Conservation (phyloP, 257 asterid species). For the Rehmannia glutinosa region DNA sequence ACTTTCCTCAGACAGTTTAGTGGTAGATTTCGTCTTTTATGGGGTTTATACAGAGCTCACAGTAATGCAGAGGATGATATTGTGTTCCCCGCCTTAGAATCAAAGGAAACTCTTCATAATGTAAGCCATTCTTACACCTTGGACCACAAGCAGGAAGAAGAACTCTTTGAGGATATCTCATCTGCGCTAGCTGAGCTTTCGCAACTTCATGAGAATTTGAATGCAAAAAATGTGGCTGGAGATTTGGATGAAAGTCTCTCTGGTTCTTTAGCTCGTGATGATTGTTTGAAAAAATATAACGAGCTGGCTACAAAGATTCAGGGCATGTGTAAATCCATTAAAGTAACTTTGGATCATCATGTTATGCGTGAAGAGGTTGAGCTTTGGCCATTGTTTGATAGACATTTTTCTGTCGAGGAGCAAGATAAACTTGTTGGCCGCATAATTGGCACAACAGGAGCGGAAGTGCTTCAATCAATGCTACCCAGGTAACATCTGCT, state of each 20-base stretch:
- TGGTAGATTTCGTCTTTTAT: constrained; percentile 87
- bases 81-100: constrained; percentile 95
- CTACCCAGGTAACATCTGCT: constrained; percentile 97
- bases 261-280: constrained; percentile 30
- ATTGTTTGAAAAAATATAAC: constrained; percentile 50
- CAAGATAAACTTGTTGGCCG: constrained; percentile 94
- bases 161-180: constrained; percentile 86
- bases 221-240: constrained; percentile 32
- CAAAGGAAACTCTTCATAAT: constrained; percentile 88
- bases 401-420: constrained; percentile 84
- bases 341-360: constrained; percentile 95
- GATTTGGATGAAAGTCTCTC: constrained; percentile 25
- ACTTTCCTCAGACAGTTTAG: constrained; percentile 75
- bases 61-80: constrained; percentile 99
- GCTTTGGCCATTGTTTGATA: constrained; percentile 96
- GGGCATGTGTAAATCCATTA: constrained; percentile 95
- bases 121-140: constrained; percentile 95
- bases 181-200: constrained; percentile 72
- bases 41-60: constrained; percentile 96
- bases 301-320: constrained; percentile 90
- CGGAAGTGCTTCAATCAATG: constrained; percentile 97
- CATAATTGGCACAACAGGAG: constrained; percentile 97
- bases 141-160: constrained; percentile 96
- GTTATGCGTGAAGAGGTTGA: constrained; percentile 93
- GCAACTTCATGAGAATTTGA: constrained; percentile 57